Evolutionary conservation across 2,329 filamentous ascomycete genomes (phyloP).

Genomic region (Aspergillus sp.): DNA sequence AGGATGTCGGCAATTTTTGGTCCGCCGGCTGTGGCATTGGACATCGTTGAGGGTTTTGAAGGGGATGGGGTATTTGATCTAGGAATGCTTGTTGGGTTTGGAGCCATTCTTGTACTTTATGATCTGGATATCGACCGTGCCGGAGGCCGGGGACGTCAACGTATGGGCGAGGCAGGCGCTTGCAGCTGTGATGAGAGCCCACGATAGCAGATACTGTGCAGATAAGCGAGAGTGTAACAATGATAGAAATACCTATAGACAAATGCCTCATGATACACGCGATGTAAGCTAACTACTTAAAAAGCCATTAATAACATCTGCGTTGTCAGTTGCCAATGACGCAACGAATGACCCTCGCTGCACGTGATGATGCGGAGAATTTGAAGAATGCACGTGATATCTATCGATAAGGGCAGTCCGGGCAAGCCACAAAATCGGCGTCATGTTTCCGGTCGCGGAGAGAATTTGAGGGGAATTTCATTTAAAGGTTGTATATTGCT

Average conservation of each 20-base stretch:
- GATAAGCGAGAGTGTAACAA: constrained; percentile 6
- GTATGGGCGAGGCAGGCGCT: constrained; percentile 14
- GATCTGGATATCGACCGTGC: constrained; percentile 8
- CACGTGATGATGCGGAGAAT: constrained; percentile 11
- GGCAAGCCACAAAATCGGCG: constrained; percentile 14
- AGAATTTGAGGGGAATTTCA: constrained; percentile 5
- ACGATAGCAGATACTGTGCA: constrained; percentile 10
- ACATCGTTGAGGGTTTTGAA: not conserved
- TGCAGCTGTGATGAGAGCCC: constrained; percentile 5
- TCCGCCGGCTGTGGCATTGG: constrained; percentile 16
- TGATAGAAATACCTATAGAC: not conserved
- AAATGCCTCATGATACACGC: too few relatives aligned
- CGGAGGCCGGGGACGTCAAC: constrained; percentile 11
- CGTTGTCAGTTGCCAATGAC: constrained; percentile 9
- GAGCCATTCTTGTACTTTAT: constrained; percentile 14
- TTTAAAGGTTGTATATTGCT: not conserved
- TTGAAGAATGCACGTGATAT: not conserved
- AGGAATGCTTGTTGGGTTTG: constrained; percentile 16
- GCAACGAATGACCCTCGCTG: constrained; percentile 8
- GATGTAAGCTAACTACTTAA: not conserved
- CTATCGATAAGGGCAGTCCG: constrained; percentile 18
- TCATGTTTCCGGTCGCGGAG: constrained; percentile 12
- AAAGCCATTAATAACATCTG: not conserved
- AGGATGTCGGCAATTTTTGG: constrained; percentile 80
- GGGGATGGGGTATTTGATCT: not conserved